Conservation (phyloP, 805 yeast species). For the Komagataella pastoris region DNA sequence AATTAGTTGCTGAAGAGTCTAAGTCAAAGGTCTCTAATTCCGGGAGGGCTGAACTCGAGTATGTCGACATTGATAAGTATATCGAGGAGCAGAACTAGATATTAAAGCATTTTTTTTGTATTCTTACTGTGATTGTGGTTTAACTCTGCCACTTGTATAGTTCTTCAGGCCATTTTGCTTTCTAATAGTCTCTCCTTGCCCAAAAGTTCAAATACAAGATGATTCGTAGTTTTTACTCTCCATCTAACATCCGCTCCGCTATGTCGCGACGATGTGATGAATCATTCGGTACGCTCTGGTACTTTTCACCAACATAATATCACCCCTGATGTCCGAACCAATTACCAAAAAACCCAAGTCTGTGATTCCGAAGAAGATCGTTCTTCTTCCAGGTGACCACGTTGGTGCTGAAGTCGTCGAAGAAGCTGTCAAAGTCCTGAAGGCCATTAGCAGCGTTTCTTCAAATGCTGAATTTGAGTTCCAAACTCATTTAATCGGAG, state of each 20-base stretch:
- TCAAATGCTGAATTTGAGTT: slow-evolving; percentile 58
- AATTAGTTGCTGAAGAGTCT: slow-evolving; percentile 35
- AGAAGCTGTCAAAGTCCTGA: slow-evolving; percentile 86
- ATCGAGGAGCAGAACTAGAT: slow-evolving; percentile 49
- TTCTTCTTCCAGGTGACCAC: slow-evolving; percentile 92
- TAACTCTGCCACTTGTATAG: not conserved
- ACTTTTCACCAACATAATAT: not conserved
- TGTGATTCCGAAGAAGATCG: slow-evolving; percentile 45
- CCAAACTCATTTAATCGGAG: slow-evolving; percentile 83
- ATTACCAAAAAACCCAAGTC: not conserved
- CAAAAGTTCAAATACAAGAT: not conserved
- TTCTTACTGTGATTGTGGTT: not conserved
- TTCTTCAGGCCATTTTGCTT: no score
- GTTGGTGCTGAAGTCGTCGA: slow-evolving; percentile 84
- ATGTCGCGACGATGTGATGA: not conserved
- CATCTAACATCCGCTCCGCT: not conserved
- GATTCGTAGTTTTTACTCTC: not conserved
- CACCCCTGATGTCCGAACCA: not conserved
- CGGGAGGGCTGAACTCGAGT: slow-evolving; percentile 51
- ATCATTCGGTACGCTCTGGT: not conserved
- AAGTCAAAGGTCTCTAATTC: slow-evolving; percentile 37
- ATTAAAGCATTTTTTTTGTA: not conserved
- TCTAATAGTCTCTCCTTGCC: not conserved
- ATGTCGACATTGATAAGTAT: slow-evolving; percentile 61
- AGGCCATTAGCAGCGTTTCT: slow-evolving; percentile 54